Evolutionary conservation across 352 stramenopile genomes (phyloP).

Genomic region (Phytophthora meadii): DNA sequence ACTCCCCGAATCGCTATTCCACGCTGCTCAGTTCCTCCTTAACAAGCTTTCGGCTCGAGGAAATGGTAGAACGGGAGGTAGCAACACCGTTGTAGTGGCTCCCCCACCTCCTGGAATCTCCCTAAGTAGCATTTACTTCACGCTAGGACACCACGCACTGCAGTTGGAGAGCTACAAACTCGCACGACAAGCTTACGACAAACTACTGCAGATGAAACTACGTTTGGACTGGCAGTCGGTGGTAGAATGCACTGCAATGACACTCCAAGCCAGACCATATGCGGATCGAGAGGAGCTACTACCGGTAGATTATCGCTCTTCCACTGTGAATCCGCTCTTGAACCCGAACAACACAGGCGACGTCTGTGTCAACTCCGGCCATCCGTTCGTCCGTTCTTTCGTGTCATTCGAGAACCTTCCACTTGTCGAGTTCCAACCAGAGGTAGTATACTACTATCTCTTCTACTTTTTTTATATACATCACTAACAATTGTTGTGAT

Average conservation of each 20-base stretch:
- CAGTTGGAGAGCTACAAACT: constrained; percentile 94
- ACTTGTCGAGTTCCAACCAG: constrained; percentile 94
- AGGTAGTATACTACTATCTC: constrained; percentile 36
- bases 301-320: constrained; percentile 96
- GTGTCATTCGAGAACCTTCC: constrained; percentile 96
- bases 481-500: constrained; percentile 7
- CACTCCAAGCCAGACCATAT: constrained; percentile 93
- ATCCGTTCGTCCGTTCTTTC: constrained; percentile 95
- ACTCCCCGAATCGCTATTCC: constrained; percentile 92
- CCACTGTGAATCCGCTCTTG: constrained; percentile 92
- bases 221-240: constrained; percentile 84
- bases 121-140: constrained; percentile 93
- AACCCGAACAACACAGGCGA: constrained; percentile 90
- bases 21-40: constrained; percentile 92
- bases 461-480: background rate
- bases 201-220: constrained; percentile 90
- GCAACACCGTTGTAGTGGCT: constrained; percentile 21
- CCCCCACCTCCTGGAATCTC: constrained; percentile 86
- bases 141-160: constrained; percentile 92
- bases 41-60: constrained; percentile 78
- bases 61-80: constrained; percentile 28
- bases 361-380: constrained; percentile 92
- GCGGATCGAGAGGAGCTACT: constrained; percentile 93
- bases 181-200: constrained; percentile 93
- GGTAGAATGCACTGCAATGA: constrained; percentile 93